Conservation (phyloP, 2,329 filamentous ascomycete genomes). For the Trichophyton rubrum region DNA sequence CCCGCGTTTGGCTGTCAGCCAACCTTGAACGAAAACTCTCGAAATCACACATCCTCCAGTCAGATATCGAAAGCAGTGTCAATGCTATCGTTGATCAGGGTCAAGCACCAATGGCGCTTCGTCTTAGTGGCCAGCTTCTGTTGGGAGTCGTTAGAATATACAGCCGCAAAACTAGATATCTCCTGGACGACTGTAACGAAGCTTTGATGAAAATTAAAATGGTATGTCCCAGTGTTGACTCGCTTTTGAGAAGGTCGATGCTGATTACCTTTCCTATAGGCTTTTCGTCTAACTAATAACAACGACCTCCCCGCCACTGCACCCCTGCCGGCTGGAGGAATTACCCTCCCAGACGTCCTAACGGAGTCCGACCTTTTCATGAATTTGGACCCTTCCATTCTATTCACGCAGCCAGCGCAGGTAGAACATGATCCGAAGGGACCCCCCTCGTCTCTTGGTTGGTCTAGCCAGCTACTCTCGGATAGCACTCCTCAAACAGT, state of each 20-base stretch:
- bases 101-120: slow-evolving; percentile 87
- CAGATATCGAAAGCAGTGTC: slow-evolving; percentile 88
- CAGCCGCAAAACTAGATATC: slow-evolving; percentile 88
- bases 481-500: slow-evolving; percentile 49
- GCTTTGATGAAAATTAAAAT: slow-evolving; percentile 97
- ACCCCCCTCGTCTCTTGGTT: slow-evolving; percentile 35
- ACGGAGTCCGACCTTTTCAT: slow-evolving; percentile 88
- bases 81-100: slow-evolving; percentile 86
- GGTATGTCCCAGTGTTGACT: slow-evolving; percentile 42
- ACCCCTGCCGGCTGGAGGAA: slow-evolving; percentile 65
- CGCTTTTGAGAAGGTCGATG: neutral
- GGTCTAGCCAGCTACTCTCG: slow-evolving; percentile 68
- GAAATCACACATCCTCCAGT: slow-evolving; percentile 89
- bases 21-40: slow-evolving; percentile 97
- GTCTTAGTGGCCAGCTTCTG: slow-evolving; percentile 83
- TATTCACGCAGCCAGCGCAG: slow-evolving; percentile 59
- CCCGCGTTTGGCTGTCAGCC: slow-evolving; percentile 94
- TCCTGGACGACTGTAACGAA: slow-evolving; percentile 95
- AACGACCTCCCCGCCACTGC: slow-evolving; percentile 84
- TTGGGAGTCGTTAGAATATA: slow-evolving; percentile 96
- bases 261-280: slow-evolving; percentile 43
- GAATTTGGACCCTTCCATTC: slow-evolving; percentile 67
- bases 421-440: slow-evolving; percentile 25
- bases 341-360: slow-evolving; percentile 82
- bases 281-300: slow-evolving; percentile 86